Percentiles rank a stretch among this genome's conserved stretches.
Conservation (phyloP, 164 flowering plant species). For the Stephania cephalantha region DNA sequence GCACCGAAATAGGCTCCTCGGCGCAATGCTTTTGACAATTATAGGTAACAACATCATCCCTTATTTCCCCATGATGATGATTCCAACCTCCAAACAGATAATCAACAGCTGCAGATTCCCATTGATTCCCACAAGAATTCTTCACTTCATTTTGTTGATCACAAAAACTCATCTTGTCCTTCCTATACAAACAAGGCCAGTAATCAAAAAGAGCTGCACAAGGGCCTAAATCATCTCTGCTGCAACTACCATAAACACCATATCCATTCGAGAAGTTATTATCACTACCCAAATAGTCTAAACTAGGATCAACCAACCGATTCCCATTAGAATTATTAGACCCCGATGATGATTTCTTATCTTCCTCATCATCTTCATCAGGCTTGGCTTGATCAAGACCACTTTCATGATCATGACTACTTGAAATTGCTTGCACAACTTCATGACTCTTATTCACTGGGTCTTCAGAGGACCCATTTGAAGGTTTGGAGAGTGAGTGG, state of each 20-base stretch:
- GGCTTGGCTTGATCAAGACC: conserved; percentile 7
- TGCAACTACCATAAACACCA: conserved; percentile 9
- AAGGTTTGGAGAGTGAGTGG: conserved; percentile 16
- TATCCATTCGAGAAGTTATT: conserved; percentile 10
- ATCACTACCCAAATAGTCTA: not conserved
- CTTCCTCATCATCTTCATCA: conserved; percentile 13
- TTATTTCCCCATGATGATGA: conserved; percentile 30
- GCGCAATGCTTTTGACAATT: conserved; percentile 8
- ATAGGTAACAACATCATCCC: conserved; percentile 15
- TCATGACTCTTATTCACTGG: conserved; percentile 12
- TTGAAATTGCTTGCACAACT: conserved; percentile 1
- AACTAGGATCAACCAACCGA: not conserved
- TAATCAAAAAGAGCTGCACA: conserved; percentile 52
- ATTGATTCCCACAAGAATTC: conserved; percentile 20
- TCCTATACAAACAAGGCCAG: conserved; percentile 44
- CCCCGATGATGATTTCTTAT: not conserved
- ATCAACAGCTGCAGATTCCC: conserved; percentile 47
- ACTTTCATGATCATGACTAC: not conserved
- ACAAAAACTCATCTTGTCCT: conserved; percentile 6
- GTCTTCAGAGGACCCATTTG: not conserved
- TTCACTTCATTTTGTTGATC: conserved; percentile 12
- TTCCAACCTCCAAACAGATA: conserved; percentile 53
- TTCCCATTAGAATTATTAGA: not conserved
- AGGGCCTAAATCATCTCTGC: conserved; percentile 21
- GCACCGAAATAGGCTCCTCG: conserved; percentile 6